Evolutionary conservation across 192 early-diverging fungal species (phyloP), one percentile per base, ranked within the genome.

Genomic region (Entomortierella beljakovae): DNA sequence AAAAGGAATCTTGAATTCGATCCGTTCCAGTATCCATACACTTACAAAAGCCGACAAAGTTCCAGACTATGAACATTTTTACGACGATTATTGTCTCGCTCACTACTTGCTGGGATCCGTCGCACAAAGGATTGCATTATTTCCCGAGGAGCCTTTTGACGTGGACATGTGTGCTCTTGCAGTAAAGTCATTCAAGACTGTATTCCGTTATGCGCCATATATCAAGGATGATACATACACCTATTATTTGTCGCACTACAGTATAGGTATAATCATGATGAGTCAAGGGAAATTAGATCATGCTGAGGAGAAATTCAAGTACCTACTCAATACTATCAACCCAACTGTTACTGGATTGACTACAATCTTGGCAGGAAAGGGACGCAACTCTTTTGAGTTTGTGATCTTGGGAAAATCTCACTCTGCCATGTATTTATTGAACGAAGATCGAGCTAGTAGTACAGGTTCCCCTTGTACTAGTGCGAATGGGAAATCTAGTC

Each of bases 81-180:
- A 94, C 56, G 95, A 97, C 66, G 94, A 97, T 64, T 60, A 92
- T 34, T 95, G 93, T 64, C 70, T 95, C 10, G 84, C 87, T 0
- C 79, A 92, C 33, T 88, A 93, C 64, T 76, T 95, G 18, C 87
- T 90, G 50, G 91, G 89, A 32, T 73, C 89, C 16, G 72, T 91
- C 4, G 70, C 88, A 35, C 89, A 91, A 29, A 88, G 93, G 57
- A 80, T 92, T 58, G 86, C 81, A 60, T 70, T 70, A 20, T 79
- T 61, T 28, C 75, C 75, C 0, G 85, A 71, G 58, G 83, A 68
- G 50, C 52, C 55, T 25, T 80, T 42, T 60, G 76, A 73, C 57
- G 51, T 18, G 26, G 70, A 68, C 64, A 80, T 52, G 64, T 83
- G 48, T 16, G 34, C 26, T 16, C 37, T 80, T 9, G 64, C 80